Percentiles rank a stretch among this genome's conserved stretches.
Conservation (phyloP, 805 yeast genomes). For the Yarrowia deformans region DNA sequence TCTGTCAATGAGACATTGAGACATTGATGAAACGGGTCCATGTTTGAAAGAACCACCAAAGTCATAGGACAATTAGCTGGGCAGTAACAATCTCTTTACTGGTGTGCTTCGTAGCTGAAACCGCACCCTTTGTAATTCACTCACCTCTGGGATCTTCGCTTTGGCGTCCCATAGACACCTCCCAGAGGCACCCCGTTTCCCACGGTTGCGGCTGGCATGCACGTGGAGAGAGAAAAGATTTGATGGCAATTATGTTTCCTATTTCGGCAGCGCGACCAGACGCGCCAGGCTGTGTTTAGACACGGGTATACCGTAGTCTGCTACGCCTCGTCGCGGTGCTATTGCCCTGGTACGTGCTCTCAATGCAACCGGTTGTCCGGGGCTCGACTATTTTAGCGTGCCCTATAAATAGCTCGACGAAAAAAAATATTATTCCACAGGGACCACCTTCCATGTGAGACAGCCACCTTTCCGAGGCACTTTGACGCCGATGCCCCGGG, state of each 20-base stretch:
- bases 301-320: neutral
- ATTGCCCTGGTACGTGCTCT: too few species aligned
- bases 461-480: slow-evolving; percentile 2
- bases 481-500: neutral
- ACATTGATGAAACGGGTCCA: too few species aligned
- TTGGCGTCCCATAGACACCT: slow-evolving; percentile 4
- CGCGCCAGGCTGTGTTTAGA: slow-evolving; percentile 1
- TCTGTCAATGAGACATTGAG: too few species aligned
- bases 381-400: neutral
- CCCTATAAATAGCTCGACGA: neutral
- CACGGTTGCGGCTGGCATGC: slow-evolving; percentile 15
- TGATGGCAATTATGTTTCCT: slow-evolving; percentile 26
- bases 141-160: neutral
- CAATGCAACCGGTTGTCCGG: too few species aligned
- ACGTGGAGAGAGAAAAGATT: slow-evolving; percentile 9
- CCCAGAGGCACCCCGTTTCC: slow-evolving; percentile 14
- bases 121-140: too few species aligned
- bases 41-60: too few species aligned
- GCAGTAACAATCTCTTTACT: too few species aligned
- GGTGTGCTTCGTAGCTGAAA: too few species aligned
- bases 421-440: too few species aligned
- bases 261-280: slow-evolving; percentile 4
- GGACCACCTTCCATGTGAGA: neutral
- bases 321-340: neutral
- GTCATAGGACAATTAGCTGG: neutral